Conservation (phyloP, 1,284 basidiomycete genomes). For the Tilletia indica region DNA sequence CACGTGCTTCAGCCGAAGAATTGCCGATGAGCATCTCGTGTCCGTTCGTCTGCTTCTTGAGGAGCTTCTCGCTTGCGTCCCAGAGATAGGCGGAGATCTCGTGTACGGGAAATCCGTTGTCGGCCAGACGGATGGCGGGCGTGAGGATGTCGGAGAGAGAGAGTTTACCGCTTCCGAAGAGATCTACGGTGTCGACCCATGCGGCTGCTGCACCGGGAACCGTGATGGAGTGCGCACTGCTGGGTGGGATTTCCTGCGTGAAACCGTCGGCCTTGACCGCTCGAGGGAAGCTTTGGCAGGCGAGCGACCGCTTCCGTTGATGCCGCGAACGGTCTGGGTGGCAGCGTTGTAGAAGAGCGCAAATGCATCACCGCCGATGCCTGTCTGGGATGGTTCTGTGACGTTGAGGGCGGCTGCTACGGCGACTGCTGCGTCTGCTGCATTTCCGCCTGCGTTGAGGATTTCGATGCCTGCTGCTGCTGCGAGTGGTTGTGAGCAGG, state of each 20-base stretch:
- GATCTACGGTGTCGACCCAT: slow-evolving; percentile 83
- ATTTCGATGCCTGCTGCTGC: slow-evolving; percentile 84
- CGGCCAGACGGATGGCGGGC: slow-evolving; percentile 61
- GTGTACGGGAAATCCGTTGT: slow-evolving; percentile 50
- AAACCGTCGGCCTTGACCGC: slow-evolving; percentile 71
- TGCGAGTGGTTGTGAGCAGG: slow-evolving; percentile 86
- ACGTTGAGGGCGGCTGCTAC: slow-evolving; percentile 83
- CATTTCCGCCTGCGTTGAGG: slow-evolving; percentile 84
- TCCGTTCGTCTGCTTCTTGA: slow-evolving; percentile 67
- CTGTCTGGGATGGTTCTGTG: slow-evolving; percentile 56
- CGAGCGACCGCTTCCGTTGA: slow-evolving; percentile 82
- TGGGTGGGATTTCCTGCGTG: slow-evolving; percentile 59
- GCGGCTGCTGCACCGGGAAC: slow-evolving; percentile 90
- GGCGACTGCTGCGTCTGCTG: slow-evolving; percentile 66
- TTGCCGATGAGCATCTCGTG: slow-evolving; percentile 73
- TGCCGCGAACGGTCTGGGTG: slow-evolving; percentile 72
- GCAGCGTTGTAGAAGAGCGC: slow-evolving; percentile 85
- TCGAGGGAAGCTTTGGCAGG: slow-evolving; percentile 71
- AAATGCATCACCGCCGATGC: slow-evolving; percentile 74
- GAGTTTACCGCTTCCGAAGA: slow-evolving; percentile 79
- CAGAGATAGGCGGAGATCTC: slow-evolving; percentile 60
- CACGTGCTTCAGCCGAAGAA: slow-evolving; percentile 59
- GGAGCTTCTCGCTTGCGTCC: slow-evolving; percentile 71
- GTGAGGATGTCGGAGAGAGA: slow-evolving; percentile 76
- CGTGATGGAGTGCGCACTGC: slow-evolving; percentile 75